phyloP scores from a whole-genome alignment of 192 early-diverging fungal species.

The Oehlia diaphana region DNA sequence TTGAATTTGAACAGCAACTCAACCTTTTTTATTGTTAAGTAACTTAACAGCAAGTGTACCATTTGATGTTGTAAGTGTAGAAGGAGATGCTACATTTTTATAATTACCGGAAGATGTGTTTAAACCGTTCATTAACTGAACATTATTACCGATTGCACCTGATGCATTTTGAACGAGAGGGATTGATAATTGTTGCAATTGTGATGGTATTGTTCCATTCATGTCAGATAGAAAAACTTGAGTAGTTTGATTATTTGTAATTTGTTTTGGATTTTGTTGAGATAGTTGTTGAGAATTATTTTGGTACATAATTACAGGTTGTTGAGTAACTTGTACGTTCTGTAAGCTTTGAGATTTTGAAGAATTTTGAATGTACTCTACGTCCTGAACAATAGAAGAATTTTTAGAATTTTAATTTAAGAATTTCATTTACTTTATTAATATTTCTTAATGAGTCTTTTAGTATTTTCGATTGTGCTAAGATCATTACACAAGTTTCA shows the following conservation, averaged over 20 bases:
- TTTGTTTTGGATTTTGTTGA: background rate
- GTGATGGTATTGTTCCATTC: background rate
- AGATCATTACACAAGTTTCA: background rate
- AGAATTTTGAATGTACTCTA: background rate
- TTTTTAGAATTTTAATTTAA: background rate
- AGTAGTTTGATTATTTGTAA: background rate
- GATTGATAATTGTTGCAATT: background rate
- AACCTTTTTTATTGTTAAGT: conserved; percentile 28
- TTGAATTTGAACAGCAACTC: conserved; percentile 27
- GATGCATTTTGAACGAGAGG: background rate
- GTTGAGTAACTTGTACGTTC: background rate
- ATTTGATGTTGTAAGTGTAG: conserved; percentile 8
- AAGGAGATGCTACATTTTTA: background rate
- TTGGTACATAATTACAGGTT: background rate
- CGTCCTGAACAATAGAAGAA: background rate
- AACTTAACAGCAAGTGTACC: conserved; percentile 64
- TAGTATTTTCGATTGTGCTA: too few species aligned
- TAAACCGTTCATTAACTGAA: background rate
- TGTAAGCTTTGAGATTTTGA: background rate
- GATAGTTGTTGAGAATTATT: background rate
- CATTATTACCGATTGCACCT: background rate
- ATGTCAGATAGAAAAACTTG: background rate
- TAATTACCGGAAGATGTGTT: background rate
- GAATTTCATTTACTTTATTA: background rate
- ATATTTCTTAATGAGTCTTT: too few species aligned